These are phyloP conservation scores for Solanum rostratum DNA, from an alignment of 257 asterid genomes.

Conservation along the genomic window DNA sequence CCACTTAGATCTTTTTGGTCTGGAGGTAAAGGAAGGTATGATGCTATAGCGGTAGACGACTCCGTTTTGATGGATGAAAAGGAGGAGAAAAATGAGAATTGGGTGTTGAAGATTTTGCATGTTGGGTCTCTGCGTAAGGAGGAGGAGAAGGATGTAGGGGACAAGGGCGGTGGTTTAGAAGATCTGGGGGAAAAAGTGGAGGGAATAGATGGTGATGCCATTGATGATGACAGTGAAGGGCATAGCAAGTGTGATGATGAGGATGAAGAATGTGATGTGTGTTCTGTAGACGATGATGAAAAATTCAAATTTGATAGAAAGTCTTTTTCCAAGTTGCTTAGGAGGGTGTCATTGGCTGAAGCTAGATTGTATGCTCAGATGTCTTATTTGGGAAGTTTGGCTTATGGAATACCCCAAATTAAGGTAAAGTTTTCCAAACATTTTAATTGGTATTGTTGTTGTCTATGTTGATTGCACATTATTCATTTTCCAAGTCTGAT, in stretches of 20 bases:
- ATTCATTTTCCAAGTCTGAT: background rate
- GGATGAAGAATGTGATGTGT: conserved; percentile 36
- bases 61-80: conserved; percentile 51
- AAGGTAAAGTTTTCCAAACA: conserved; percentile 36
- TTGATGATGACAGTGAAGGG: background rate
- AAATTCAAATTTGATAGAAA: conserved; percentile 46
- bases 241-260: conserved; percentile 8
- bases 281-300: conserved; percentile 37
- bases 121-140: conserved; percentile 50
- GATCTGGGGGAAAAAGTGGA: conserved; percentile 7
- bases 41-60: conserved; percentile 51
- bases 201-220: background rate
- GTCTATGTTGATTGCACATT: background rate
- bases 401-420: conserved; percentile 72
- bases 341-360: conserved; percentile 67
- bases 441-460: background rate
- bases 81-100: conserved; percentile 26
- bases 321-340: conserved; percentile 67
- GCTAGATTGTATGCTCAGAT: conserved; percentile 69
- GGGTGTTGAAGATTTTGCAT: conserved; percentile 72
- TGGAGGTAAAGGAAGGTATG: conserved; percentile 31
- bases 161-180: conserved; percentile 16
- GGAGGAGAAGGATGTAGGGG: conserved; percentile 8
- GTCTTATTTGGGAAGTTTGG: conserved; percentile 80
- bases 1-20: conserved; percentile 79